Conservation (phyloP, 305 asterid species). For the Euphrasia arctica region DNA sequence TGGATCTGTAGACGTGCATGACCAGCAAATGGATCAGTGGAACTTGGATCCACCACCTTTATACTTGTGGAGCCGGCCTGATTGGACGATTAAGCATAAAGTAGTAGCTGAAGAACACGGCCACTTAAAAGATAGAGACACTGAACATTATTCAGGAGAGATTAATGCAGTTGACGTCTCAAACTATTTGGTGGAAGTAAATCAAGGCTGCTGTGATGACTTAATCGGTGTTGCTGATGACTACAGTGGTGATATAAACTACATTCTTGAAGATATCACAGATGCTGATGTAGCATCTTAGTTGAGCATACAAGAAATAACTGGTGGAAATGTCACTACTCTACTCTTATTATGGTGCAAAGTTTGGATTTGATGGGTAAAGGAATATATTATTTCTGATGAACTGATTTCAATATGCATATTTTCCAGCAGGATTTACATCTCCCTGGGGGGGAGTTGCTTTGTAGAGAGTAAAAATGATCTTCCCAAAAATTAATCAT, state of each 20-base stretch:
- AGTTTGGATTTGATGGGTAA: neutral
- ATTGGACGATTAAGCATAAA: slow-evolving; percentile 54
- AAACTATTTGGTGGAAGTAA: slow-evolving; percentile 51
- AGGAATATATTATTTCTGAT: neutral
- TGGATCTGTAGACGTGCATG: slow-evolving; percentile 56
- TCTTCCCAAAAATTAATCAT: neutral
- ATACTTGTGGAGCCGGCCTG: slow-evolving; percentile 67
- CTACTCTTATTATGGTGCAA: neutral
- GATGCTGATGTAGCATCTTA: slow-evolving; percentile 19
- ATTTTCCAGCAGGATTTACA: neutral
- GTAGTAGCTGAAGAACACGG: slow-evolving; percentile 43
- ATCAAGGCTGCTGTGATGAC: slow-evolving; percentile 41
- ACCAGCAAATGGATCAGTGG: slow-evolving; percentile 63
- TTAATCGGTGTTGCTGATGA: slow-evolving; percentile 39
- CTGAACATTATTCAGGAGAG: slow-evolving; percentile 13
- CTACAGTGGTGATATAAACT: slow-evolving; percentile 34
- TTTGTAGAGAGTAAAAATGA: neutral
- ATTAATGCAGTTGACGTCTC: slow-evolving; percentile 16
- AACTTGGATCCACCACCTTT: slow-evolving; percentile 57
- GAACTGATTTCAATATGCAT: neutral
- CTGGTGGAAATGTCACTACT: neutral
- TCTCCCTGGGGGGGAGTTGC: neutral
- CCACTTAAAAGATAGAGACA: slow-evolving; percentile 36
- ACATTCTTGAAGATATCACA: slow-evolving; percentile 43
- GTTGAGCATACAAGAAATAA: too few species aligned